A percentile compares a stretch with the other conserved stretches of the same genome.
Conservation (phyloP, 306 rosid species). For the Quillaja saponaria region DNA sequence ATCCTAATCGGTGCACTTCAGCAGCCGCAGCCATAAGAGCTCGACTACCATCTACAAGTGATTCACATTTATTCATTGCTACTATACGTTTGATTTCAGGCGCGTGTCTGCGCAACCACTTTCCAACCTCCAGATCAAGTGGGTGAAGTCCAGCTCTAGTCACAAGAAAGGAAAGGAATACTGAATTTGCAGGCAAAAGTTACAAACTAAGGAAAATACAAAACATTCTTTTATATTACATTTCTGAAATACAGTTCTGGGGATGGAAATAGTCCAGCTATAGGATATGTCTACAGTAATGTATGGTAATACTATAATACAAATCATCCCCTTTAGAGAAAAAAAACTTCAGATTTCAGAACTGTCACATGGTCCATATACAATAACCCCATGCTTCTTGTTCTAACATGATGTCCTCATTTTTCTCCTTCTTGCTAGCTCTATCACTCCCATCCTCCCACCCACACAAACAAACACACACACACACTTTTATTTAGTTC, state of each 20-base stretch:
- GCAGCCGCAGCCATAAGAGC: conserved; percentile 61
- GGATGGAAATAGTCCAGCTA: not conserved
- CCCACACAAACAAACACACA: no score
- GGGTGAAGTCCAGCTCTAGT: conserved; percentile 84
- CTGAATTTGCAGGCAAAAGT: not conserved
- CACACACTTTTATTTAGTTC: not conserved
- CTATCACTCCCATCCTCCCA: not conserved
- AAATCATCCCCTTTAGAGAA: not conserved
- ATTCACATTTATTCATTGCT: conserved; percentile 84
- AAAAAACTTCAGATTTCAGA: not conserved
- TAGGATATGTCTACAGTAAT: not conserved
- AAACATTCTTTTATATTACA: not conserved
- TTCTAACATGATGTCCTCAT: not conserved
- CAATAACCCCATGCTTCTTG: not conserved
- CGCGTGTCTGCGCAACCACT: conserved; percentile 78
- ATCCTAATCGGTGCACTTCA: conserved; percentile 75
- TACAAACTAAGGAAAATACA: conserved; percentile 4
- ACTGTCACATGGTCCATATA: not conserved
- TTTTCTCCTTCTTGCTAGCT: no score
- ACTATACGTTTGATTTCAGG: conserved; percentile 73
- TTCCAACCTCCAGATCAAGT: conserved; percentile 84
- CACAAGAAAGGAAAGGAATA: conserved; percentile 11
- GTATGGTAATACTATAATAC: not conserved
- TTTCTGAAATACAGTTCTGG: conserved; percentile 2
- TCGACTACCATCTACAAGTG: conserved; percentile 54